A percentile compares a stretch with the other conserved stretches of the same genome.
phyloP scores from a whole-genome alignment of 192 early-diverging fungal genomes.

The Entomortierella beljakovae region DNA sequence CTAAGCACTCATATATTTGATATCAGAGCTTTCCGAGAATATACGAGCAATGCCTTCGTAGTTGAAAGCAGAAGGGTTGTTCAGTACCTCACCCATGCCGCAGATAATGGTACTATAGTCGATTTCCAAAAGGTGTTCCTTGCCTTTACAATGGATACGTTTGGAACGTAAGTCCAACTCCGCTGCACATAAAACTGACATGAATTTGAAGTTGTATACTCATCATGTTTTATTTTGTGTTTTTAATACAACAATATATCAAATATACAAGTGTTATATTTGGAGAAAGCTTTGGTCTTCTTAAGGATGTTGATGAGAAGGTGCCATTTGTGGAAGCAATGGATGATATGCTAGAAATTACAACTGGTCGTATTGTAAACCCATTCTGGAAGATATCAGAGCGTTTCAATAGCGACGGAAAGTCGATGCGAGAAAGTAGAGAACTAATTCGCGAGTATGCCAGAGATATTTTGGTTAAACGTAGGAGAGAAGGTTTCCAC shows the following conservation, averaged over 20 bases:
- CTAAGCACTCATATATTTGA: conserved; percentile 5
- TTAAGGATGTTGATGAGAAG: conserved; percentile 1
- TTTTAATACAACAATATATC: too few species aligned
- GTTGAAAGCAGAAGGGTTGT: conserved; percentile 2
- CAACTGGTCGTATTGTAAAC: conserved; percentile 15
- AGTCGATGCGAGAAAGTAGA: background rate
- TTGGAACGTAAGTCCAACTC: conserved; percentile 11
- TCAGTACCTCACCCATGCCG: conserved; percentile 6
- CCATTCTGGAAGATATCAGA: conserved; percentile 27
- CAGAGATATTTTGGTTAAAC: conserved; percentile 21
- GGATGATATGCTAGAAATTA: conserved; percentile 49
- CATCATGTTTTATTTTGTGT: background rate
- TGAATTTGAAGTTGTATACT: too few species aligned
- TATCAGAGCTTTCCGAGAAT: conserved; percentile 14
- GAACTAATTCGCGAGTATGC: conserved; percentile 7
- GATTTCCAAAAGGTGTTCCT: conserved; percentile 54
- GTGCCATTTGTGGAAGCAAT: conserved; percentile 58
- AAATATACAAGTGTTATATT: background rate
- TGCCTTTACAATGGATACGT: conserved; percentile 41
- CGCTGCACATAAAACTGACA: background rate
- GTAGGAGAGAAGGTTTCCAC: conserved; percentile 12
- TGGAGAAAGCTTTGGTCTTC: conserved; percentile 13
- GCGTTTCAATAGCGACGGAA: conserved; percentile 4
- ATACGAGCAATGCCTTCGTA: conserved; percentile 25
- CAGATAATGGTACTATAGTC: conserved; percentile 21